Evolutionary conservation across 2,329 filamentous ascomycete species (phyloP).

Genomic region (Macroventuria anomochaeta): DNA sequence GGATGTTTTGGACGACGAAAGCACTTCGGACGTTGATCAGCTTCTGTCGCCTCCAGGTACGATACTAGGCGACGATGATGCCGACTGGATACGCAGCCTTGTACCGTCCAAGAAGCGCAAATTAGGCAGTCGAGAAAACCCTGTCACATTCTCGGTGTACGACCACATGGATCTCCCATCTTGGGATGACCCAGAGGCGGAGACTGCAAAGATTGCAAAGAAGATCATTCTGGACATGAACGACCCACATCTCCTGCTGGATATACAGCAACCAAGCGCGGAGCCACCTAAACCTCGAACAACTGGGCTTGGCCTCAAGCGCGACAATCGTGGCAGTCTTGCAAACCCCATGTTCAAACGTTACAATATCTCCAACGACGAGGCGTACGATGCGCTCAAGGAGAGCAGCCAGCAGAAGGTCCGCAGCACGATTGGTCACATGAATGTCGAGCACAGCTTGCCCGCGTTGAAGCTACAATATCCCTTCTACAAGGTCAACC

Average conservation of each 20-base stretch:
- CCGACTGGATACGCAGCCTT: constrained; percentile 40
- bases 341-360: constrained; percentile 77
- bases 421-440: constrained; percentile 85
- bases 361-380: constrained; percentile 96
- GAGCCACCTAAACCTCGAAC: constrained; percentile 64
- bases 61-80: constrained; percentile 33
- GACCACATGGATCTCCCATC: constrained; percentile 59
- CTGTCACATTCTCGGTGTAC: constrained; percentile 45
- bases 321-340: constrained; percentile 71
- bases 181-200: constrained; percentile 80
- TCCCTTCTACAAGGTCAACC: constrained; percentile 92
- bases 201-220: constrained; percentile 75
- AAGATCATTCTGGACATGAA: constrained; percentile 84
- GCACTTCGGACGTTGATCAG: constrained; percentile 39
- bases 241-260: constrained; percentile 84
- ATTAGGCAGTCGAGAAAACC: constrained; percentile 43
- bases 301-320: constrained; percentile 63
- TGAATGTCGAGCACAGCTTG: constrained; percentile 93
- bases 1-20: constrained; percentile 61
- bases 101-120: constrained; percentile 71
- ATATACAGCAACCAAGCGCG: constrained; percentile 72
- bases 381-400: constrained; percentile 93
- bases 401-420: constrained; percentile 98
- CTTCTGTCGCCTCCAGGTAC: constrained; percentile 37
- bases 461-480: constrained; percentile 90